A percentile compares a stretch with the other conserved stretches of the same genome.
Conservation (phyloP, 768 basidiomycete species). For the Termitomyces bulborhizus region DNA sequence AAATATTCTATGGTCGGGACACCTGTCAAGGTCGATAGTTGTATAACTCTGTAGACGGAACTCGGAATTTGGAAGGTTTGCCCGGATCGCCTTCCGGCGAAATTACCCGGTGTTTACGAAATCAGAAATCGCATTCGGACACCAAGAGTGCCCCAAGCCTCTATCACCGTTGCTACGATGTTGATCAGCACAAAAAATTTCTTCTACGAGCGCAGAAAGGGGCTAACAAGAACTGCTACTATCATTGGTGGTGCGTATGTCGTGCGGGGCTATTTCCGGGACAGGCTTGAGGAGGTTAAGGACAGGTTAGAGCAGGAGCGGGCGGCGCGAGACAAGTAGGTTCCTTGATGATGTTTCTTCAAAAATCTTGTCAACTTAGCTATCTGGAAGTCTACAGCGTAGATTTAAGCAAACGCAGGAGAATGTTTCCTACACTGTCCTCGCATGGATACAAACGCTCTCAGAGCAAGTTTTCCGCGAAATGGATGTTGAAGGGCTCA, state of each 20-base stretch:
- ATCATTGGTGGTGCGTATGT: conserved; percentile 59
- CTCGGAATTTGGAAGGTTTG: too few species aligned
- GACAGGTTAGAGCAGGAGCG: conserved; percentile 54
- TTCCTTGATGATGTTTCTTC: conserved; percentile 14
- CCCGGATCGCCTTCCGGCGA: neutral
- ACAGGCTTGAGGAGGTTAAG: conserved; percentile 62
- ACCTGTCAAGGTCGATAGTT: conserved; percentile 6
- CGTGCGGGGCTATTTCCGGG: conserved; percentile 50
- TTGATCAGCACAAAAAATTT: conserved; percentile 30
- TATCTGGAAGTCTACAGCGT: conserved; percentile 50
- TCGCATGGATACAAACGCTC: conserved; percentile 64
- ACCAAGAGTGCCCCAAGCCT: neutral
- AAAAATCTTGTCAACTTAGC: neutral
- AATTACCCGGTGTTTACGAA: conserved; percentile 1
- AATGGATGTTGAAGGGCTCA: conserved; percentile 74
- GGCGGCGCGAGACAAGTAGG: conserved; percentile 66
- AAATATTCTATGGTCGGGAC: conserved; percentile 6
- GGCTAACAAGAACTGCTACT: conserved; percentile 42
- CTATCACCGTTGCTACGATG: neutral
- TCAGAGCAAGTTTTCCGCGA: conserved; percentile 57
- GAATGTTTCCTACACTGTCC: conserved; percentile 69
- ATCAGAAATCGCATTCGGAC: neutral
- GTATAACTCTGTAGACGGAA: conserved; percentile 1
- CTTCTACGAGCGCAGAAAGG: conserved; percentile 40
- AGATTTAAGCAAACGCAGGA: conserved; percentile 75